phyloP scores from a whole-genome alignment of 2,329 filamentous ascomycete genomes.

The Dactylellina drechsleri region DNA sequence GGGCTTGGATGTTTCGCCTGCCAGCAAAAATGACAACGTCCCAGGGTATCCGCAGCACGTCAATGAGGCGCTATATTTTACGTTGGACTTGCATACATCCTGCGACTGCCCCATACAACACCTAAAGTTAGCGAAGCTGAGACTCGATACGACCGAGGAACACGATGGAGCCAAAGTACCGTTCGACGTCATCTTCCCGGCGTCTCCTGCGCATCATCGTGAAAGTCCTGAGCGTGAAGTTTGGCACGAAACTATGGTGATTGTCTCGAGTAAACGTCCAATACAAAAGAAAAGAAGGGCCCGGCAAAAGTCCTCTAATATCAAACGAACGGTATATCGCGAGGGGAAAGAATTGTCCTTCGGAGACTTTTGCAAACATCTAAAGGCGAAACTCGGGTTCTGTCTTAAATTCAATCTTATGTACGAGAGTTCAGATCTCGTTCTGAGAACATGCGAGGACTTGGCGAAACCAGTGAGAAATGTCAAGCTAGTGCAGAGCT shows the following conservation, averaged over 20 bases:
- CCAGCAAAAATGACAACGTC: conserved; percentile 29
- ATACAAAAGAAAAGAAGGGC: not conserved
- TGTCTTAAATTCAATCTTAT: conserved; percentile 37
- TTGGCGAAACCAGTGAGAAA: not conserved
- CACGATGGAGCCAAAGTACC: conserved; percentile 28
- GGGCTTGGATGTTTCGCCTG: conserved; percentile 10
- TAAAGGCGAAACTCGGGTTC: conserved; percentile 24
- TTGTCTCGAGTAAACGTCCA: conserved; percentile 29
- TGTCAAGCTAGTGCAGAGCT: conserved; percentile 11
- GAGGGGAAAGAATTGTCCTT: conserved; percentile 19
- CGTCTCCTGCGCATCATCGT: conserved; percentile 9
- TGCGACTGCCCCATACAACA: conserved; percentile 31
- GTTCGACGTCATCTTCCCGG: conserved; percentile 45
- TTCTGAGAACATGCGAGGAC: conserved; percentile 11
- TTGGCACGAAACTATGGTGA: conserved; percentile 47
- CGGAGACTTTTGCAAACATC: conserved; percentile 44
- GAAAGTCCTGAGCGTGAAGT: not conserved
- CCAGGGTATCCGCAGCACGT: conserved; percentile 42
- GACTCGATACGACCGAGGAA: conserved; percentile 34
- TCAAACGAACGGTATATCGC: not conserved
- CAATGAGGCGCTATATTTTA: conserved; percentile 29
- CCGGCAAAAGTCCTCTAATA: not conserved
- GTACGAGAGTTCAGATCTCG: conserved; percentile 30
- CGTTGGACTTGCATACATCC: conserved; percentile 37
- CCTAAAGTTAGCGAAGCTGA: conserved; percentile 28